These are phyloP conservation scores for Lentinula edodes DNA, from an alignment of 768 basidiomycete species.

Conservation along the genomic window DNA sequence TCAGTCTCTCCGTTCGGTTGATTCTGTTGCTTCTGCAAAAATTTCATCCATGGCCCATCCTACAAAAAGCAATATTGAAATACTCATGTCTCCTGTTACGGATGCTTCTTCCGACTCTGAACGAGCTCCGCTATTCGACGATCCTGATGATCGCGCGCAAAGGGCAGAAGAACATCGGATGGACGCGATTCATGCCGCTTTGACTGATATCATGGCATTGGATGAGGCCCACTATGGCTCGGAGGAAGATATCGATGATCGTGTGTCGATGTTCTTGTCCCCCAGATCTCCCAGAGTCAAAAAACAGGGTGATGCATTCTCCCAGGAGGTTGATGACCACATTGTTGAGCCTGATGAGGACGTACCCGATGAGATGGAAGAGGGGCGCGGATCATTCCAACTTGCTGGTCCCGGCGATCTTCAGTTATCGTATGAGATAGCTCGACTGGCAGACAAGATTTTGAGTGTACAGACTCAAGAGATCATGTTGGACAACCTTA, in stretches of 20 bases:
- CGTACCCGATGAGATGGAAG: slow-evolving; percentile 33
- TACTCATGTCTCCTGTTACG: slow-evolving; percentile 71
- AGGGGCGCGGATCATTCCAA: slow-evolving; percentile 52
- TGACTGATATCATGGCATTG: slow-evolving; percentile 91
- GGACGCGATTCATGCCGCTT: slow-evolving; percentile 93
- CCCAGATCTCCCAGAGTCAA: slow-evolving; percentile 3
- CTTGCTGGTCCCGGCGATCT: slow-evolving; percentile 87
- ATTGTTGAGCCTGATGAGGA: slow-evolving; percentile 44
- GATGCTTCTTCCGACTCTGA: slow-evolving; percentile 47
- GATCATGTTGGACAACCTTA: slow-evolving; percentile 76
- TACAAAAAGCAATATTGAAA: slow-evolving; percentile 61
- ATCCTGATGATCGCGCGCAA: slow-evolving; percentile 67
- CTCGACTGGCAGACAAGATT: slow-evolving; percentile 71
- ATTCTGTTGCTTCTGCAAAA: slow-evolving; percentile 7
- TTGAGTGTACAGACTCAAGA: slow-evolving; percentile 76
- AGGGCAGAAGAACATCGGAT: slow-evolving; percentile 79
- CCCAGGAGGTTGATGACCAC: slow-evolving; percentile 41
- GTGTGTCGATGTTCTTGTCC: slow-evolving; percentile 7
- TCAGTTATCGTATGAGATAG: slow-evolving; percentile 83
- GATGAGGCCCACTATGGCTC: slow-evolving; percentile 39
- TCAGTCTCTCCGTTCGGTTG: slow-evolving; percentile 24
- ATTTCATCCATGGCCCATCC: slow-evolving; percentile 14
- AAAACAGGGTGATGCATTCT: slow-evolving; percentile 24
- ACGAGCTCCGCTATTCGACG: slow-evolving; percentile 74
- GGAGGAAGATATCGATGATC: neutral